Percentiles rank a stretch among this genome's conserved stretches.
These are phyloP conservation scores for Spergularia bocconei DNA, from an alignment of 148 eudicot species.

Conservation along the genomic window DNA sequence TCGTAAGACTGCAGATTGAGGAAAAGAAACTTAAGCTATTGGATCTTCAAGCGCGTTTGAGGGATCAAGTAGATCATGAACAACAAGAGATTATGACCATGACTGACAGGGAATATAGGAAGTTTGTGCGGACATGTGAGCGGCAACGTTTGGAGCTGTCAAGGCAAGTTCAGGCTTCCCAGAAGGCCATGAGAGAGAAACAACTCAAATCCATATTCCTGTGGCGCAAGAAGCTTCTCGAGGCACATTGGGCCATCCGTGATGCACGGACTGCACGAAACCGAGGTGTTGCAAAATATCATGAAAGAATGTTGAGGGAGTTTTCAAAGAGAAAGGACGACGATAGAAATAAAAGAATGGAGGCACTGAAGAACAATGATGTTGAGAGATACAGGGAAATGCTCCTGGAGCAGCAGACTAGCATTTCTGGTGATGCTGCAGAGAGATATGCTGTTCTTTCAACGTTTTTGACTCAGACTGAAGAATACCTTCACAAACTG, in stretches of 20 bases:
- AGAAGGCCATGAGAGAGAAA: constrained; percentile 88
- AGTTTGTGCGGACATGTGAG: constrained; percentile 89
- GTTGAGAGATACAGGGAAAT: constrained; percentile 95
- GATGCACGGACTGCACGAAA: constrained; percentile 97
- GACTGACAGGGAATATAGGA: constrained; percentile 91
- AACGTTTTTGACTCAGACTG: constrained; percentile 90
- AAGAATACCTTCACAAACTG: constrained; percentile 91
- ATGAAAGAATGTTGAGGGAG: constrained; percentile 94
- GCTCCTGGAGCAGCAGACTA: constrained; percentile 97
- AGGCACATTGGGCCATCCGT: constrained; percentile 94
- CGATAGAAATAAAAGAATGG: constrained; percentile 86
- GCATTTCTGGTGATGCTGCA: constrained; percentile 91
- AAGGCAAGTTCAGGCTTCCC: constrained; percentile 86
- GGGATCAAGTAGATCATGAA: constrained; percentile 90
- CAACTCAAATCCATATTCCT: constrained; percentile 84
- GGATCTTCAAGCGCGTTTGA: constrained; percentile 74
- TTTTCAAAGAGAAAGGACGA: constrained; percentile 94
- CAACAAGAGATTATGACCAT: constrained; percentile 96
- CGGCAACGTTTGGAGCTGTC: constrained; percentile 89
- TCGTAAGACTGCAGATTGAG: constrained; percentile 82
- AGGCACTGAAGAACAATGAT: constrained; percentile 97
- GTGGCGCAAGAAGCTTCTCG: constrained; percentile 99
- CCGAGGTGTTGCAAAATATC: constrained; percentile 95
- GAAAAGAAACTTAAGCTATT: constrained; percentile 80
- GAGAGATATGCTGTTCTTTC: constrained; percentile 92